Conservation (phyloP, 2,329 filamentous ascomycete genomes). For the Fusarium cicatricum region DNA sequence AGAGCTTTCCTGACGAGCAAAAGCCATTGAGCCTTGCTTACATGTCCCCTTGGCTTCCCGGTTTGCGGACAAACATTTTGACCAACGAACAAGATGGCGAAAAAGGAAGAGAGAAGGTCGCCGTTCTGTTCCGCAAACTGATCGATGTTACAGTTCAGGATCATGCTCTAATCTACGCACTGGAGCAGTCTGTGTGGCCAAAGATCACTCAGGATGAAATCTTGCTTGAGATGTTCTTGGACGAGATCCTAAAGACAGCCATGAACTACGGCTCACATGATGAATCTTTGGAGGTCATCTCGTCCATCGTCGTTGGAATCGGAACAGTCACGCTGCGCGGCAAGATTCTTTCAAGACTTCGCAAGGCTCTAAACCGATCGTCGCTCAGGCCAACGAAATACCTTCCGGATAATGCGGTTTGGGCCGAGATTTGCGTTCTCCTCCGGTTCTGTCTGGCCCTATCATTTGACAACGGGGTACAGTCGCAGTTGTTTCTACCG, state of each 20-base stretch:
- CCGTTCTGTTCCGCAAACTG: conserved; percentile 69
- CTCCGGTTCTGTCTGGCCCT: conserved; percentile 71
- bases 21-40: conserved; percentile 73
- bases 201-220: conserved; percentile 70
- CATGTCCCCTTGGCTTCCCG: conserved; percentile 74
- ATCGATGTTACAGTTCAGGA: conserved; percentile 72
- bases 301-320: conserved; percentile 69
- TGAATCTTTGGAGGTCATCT: conserved; percentile 66
- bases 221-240: conserved; percentile 71
- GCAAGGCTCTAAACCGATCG: conserved; percentile 72
- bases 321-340: conserved; percentile 72
- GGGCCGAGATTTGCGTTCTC: conserved; percentile 74
- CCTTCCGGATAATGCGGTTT: conserved; percentile 72
- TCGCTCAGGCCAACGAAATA: conserved; percentile 72
- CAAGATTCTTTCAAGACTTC: conserved; percentile 69
- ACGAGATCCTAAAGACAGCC: conserved; percentile 72
- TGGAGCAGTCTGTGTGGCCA: conserved; percentile 74
- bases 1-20: conserved; percentile 73
- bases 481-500: conserved; percentile 72
- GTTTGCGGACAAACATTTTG: conserved; percentile 67
- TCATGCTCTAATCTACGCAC: conserved; percentile 63
- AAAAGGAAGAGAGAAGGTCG: conserved; percentile 71
- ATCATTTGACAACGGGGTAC: conserved; percentile 73
- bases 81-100: conserved; percentile 68
- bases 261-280: conserved; percentile 65